Evolutionary conservation across 148 eudicot genomes (phyloP), one percentile per base, ranked within the genome.

Genomic region (Chenopodium berlandieri): DNA sequence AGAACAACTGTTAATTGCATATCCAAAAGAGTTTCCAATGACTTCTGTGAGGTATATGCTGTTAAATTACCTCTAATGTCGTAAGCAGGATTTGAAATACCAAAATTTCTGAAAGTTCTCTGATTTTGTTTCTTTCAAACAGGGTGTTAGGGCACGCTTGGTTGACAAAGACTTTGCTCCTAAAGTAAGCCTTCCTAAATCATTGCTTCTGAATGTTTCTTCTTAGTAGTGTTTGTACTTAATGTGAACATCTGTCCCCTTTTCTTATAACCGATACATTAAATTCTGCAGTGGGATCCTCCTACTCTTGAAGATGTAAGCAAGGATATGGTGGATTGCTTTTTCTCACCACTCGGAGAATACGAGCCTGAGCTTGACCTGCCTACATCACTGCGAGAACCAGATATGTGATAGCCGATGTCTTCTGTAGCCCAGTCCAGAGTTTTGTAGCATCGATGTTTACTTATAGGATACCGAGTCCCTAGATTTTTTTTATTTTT

Each of bases 111-210:
- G 22, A 20, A 27, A 31, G 66, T 37, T 7, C 30, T 52, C 6
- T 56, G 5, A 14, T 56, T 62, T 63, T 71, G 8, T 58, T 37
- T 46, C 62, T 56, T 62, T 44, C 47, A 40, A 76, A 58, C 83
- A 96, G 99, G 99, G 98, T 73, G 89, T 91, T 70, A 90, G 98
- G 86, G 97, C 99, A 67, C 89, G 97, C 80, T 86, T 96, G 54
- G 90, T 94, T 56, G 98, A 94, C 88, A 94, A 96, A 83, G 98
- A 96, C 89, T 96, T 94, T 82, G 90, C 95, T 81, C 99, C 98
- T 22, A 96, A 92, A 90, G 99, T 96, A 85, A 71, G 76, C 46
- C 47, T 80, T 47, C 34, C 32, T 73, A 8, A 25, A 14, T 13
- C 25, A 10, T n/a, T 46, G 71, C 71, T 67, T 25, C 1, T 62